phyloP scores from a whole-genome alignment of 345 rosid species.

The Melaleuca alternifolia region DNA sequence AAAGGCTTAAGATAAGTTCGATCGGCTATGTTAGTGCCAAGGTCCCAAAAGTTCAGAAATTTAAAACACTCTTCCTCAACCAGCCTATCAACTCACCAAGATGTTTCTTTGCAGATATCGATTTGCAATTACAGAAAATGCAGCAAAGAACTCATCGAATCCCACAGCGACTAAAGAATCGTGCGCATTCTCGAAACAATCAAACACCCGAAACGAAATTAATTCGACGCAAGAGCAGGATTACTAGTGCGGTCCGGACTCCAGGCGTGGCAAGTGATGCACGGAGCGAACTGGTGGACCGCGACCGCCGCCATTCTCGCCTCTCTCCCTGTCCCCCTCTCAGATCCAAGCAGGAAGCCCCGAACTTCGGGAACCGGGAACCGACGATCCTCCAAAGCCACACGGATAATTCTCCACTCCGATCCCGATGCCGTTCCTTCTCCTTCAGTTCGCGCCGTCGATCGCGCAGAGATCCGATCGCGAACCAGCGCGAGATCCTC shows the following conservation, averaged over 20 bases:
- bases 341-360: not conserved
- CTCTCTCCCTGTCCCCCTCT: not conserved
- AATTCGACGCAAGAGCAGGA: not conserved
- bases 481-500: not conserved
- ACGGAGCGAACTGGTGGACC: conserved; percentile 77
- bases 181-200: not conserved
- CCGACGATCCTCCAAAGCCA: not conserved
- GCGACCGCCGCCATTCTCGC: conserved; percentile 54
- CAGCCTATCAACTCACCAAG: not conserved
- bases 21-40: not conserved
- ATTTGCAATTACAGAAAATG: not conserved
- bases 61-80: not conserved
- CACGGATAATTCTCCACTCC: not conserved
- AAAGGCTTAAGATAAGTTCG: not conserved
- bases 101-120: not conserved
- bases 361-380: not conserved
- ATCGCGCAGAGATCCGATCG: not conserved
- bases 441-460: not conserved
- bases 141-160: not conserved
- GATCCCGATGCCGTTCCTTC: not conserved
- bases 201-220: not conserved
- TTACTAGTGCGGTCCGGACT: conserved; percentile 85
- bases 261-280: conserved; percentile 97
- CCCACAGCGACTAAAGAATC: not conserved
- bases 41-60: not conserved